Evolutionary conservation across 257 asterid genomes (phyloP).

Genomic region (Euphrasia confusa): DNA sequence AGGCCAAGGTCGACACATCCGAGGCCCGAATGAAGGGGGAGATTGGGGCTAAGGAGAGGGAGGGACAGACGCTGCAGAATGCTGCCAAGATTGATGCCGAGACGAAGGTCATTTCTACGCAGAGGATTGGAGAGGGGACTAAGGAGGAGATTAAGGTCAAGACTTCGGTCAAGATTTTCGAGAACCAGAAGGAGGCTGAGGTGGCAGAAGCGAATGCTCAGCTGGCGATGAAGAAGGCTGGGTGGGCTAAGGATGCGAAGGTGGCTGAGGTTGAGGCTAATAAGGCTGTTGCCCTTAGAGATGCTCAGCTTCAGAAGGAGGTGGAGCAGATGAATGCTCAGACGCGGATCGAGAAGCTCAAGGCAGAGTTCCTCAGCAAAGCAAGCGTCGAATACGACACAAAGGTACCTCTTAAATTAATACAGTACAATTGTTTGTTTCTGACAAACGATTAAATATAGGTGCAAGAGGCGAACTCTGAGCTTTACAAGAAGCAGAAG

Average conservation of each 20-base stretch:
- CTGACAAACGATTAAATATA: too few species aligned
- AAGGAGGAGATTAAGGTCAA: constrained; percentile 48
- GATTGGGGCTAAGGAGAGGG: constrained; percentile 45
- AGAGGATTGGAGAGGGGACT: constrained; percentile 53
- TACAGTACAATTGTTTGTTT: too few species aligned
- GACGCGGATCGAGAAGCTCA: constrained; percentile 52
- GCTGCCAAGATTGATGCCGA: constrained; percentile 64
- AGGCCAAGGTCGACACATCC: constrained; percentile 51
- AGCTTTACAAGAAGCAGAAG: constrained; percentile 54
- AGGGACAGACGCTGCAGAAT: constrained; percentile 50
- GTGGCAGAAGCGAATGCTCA: constrained; percentile 56
- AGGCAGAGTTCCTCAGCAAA: constrained; percentile 49
- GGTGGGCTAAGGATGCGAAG: constrained; percentile 52
- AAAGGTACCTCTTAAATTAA: too few species aligned
- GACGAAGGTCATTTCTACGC: constrained; percentile 50
- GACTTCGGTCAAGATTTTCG: constrained; percentile 46
- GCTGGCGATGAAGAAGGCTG: constrained; percentile 58
- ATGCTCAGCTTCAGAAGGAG: constrained; percentile 53
- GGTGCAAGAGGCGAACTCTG: constrained; percentile 78
- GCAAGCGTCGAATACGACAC: constrained; percentile 68
- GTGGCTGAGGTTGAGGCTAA: constrained; percentile 58
- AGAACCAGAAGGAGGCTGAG: constrained; percentile 56
- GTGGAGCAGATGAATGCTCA: constrained; percentile 58
- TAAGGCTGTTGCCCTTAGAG: constrained; percentile 57
- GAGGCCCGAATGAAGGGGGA: constrained; percentile 75